These are phyloP conservation scores for Orbilia blumenaviensis DNA, from an alignment of 2,329 filamentous ascomycete species.

Conservation along the genomic window DNA sequence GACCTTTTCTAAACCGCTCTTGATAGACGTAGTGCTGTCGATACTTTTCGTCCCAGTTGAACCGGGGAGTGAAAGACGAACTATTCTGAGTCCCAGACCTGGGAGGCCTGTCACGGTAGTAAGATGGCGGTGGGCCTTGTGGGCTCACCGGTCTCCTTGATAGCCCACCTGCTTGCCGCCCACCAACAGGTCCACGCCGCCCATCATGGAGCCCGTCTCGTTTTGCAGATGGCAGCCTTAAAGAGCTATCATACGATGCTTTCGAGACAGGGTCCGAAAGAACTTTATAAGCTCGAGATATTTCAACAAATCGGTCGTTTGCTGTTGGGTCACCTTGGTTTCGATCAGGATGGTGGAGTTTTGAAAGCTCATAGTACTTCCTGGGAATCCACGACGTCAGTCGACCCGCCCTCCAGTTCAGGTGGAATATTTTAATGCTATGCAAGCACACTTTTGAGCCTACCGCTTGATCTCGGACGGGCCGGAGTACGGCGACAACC, in stretches of 20 bases:
- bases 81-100: conserved; percentile 67
- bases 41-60: conserved; percentile 77
- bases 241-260: conserved; percentile 77
- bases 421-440: neutral
- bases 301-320: conserved; percentile 78
- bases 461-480: conserved; percentile 44
- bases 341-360: conserved; percentile 89
- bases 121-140: conserved; percentile 85
- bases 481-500: conserved; percentile 4
- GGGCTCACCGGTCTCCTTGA: conserved; percentile 79
- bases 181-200: conserved; percentile 71
- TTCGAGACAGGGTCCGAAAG: conserved; percentile 79
- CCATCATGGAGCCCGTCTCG: conserved; percentile 65
- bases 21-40: conserved; percentile 70
- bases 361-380: conserved; percentile 86
- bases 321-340: conserved; percentile 80
- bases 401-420: neutral
- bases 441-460: neutral
- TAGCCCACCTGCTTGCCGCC: conserved; percentile 81
- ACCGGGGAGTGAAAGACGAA: conserved; percentile 69
- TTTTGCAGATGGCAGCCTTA: neutral
- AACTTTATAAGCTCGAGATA: conserved; percentile 83
- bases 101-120: conserved; percentile 75
- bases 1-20: conserved; percentile 59
- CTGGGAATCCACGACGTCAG: conserved; percentile 1